Evolutionary conservation across 2,329 filamentous ascomycete species (phyloP).

Genomic region (Colletotrichum tamarilloi): DNA sequence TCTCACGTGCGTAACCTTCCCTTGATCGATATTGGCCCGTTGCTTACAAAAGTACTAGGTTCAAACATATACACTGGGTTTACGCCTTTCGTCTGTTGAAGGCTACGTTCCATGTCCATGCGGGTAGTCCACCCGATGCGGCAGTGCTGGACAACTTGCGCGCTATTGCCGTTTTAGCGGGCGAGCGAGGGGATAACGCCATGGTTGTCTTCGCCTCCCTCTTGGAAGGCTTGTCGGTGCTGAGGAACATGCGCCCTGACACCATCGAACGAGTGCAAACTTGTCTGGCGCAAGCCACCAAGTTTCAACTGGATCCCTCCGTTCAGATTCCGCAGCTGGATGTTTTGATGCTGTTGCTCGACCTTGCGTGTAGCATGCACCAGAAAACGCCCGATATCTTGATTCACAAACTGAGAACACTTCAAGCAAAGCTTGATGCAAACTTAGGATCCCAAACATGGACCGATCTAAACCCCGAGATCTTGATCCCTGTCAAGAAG

Average conservation of each 20-base stretch:
- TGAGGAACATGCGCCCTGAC: constrained; percentile 73
- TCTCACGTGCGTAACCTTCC: constrained; percentile 64
- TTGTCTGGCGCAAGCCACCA: constrained; percentile 79
- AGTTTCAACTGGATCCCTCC: constrained; percentile 75
- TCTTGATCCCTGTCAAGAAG: constrained; percentile 67
- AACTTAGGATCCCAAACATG: constrained; percentile 57
- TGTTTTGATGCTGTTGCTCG: constrained; percentile 73
- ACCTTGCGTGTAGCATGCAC: constrained; percentile 76
- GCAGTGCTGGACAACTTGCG: constrained; percentile 77
- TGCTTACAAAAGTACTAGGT: constrained; percentile 49
- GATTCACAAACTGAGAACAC: constrained; percentile 67
- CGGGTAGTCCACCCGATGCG: constrained; percentile 68
- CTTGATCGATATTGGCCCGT: neutral
- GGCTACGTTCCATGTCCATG: constrained; percentile 74
- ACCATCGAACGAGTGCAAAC: constrained; percentile 76
- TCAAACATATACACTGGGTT: constrained; percentile 77
- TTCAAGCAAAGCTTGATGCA: constrained; percentile 73
- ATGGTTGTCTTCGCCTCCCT: constrained; percentile 74
- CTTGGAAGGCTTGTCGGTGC: constrained; percentile 76
- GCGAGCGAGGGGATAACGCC: constrained; percentile 69
- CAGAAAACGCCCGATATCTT: constrained; percentile 69
- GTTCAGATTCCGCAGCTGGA: constrained; percentile 74
- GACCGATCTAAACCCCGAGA: constrained; percentile 58
- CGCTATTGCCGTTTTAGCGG: constrained; percentile 69
- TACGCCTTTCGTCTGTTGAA: constrained; percentile 83